Evolutionary conservation across 805 yeast genomes (phyloP).

Genomic region (Lipomyces mesembrius): DNA sequence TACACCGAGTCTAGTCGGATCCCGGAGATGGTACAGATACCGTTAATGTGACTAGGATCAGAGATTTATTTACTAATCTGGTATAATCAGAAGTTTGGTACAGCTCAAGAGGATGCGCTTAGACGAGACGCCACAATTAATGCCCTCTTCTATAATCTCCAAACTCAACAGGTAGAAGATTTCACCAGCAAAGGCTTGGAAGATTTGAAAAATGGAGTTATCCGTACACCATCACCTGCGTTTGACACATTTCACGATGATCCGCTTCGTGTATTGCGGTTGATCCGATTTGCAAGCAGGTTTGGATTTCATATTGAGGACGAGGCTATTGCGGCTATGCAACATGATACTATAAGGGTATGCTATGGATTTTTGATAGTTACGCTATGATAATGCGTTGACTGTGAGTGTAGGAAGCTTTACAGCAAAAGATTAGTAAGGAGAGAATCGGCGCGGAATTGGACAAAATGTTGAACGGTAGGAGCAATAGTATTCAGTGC

Average conservation of each 20-base stretch:
- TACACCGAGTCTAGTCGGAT: conserved; percentile 83
- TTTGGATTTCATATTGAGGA: conserved; percentile 69
- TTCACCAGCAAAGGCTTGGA: conserved; percentile 74
- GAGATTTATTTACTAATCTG: background rate
- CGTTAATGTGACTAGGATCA: background rate
- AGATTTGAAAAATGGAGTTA: conserved; percentile 70
- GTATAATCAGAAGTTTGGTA: conserved; percentile 64
- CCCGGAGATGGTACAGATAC: conserved; percentile 53
- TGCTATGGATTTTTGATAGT: background rate
- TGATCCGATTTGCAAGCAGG: conserved; percentile 83
- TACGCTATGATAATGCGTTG: background rate
- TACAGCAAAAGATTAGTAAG: conserved; percentile 76
- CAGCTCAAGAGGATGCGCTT: conserved; percentile 87
- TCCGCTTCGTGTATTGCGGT: conserved; percentile 84
- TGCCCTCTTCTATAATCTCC: conserved; percentile 85
- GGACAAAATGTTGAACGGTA: conserved; percentile 71
- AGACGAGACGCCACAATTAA: conserved; percentile 95
- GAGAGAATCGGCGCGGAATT: conserved; percentile 90
- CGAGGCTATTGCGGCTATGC: conserved; percentile 63
- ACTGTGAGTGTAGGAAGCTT: conserved; percentile 46
- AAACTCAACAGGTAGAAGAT: conserved; percentile 75
- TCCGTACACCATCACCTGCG: conserved; percentile 89
- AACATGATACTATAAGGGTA: conserved; percentile 55
- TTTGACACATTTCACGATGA: conserved; percentile 87
- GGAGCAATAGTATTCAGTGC: background rate